Percentiles rank a stretch among this genome's conserved stretches.
phyloP scores from a whole-genome alignment of 2,329 filamentous ascomycete species.

The Cordyceps farinosa region DNA sequence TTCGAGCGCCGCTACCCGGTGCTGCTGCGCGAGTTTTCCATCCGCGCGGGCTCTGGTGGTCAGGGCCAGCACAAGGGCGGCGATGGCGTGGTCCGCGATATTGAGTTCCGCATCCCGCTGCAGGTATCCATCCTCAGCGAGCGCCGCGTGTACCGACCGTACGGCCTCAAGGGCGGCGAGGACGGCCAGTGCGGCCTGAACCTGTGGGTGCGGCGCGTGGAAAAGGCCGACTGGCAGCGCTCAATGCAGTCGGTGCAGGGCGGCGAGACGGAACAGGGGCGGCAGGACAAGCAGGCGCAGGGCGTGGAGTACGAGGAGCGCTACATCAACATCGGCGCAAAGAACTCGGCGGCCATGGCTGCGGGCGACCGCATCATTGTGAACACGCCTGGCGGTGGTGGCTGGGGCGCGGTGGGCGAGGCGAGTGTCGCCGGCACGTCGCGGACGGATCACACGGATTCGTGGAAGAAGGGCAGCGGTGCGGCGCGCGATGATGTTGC shows the following conservation, averaged over 20 bases:
- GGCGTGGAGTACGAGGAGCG: slow-evolving; percentile 53
- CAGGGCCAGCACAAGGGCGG: slow-evolving; percentile 65
- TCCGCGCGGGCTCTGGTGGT: slow-evolving; percentile 62
- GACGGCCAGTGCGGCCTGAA: slow-evolving; percentile 79
- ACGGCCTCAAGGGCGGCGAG: slow-evolving; percentile 78
- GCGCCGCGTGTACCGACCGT: slow-evolving; percentile 70
- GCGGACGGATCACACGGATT: slow-evolving; percentile 51
- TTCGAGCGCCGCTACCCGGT: slow-evolving; percentile 62
- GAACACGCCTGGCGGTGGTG: slow-evolving; percentile 74
- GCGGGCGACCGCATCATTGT: slow-evolving; percentile 75
- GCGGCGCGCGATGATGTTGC: slow-evolving; percentile 55
- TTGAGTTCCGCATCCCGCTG: slow-evolving; percentile 74
- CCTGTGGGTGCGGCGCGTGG: slow-evolving; percentile 76
- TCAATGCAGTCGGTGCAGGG: slow-evolving; percentile 39
- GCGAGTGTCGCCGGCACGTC: slow-evolving; percentile 46
- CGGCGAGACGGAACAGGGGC: slow-evolving; percentile 25
- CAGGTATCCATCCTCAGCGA: slow-evolving; percentile 76
- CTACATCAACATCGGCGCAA: slow-evolving; percentile 69
- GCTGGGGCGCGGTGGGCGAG: slow-evolving; percentile 63
- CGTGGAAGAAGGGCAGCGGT: slow-evolving; percentile 55
- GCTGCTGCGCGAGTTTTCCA: slow-evolving; percentile 64
- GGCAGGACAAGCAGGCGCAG: slow-evolving; percentile 26
- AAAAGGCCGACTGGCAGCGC: slow-evolving; percentile 50
- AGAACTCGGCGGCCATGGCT: slow-evolving; percentile 75
- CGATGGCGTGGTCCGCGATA: slow-evolving; percentile 71